These are phyloP conservation scores for Pseudoneurospora amorphoporcata DNA, from an alignment of 495 filamentous ascomycete species.

Conservation along the genomic window DNA sequence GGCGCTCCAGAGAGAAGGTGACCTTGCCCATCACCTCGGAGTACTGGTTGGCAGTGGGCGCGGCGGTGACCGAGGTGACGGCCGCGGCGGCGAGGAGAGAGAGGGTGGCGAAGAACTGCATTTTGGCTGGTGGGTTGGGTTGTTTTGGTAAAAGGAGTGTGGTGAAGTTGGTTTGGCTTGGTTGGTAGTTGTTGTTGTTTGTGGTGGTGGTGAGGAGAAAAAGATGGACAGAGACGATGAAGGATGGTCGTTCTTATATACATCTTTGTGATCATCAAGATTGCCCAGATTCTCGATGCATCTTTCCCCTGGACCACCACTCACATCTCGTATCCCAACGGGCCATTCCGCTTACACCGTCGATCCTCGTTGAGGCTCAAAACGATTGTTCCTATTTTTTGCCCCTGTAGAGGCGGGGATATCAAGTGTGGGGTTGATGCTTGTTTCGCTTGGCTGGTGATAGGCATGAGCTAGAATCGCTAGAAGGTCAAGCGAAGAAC, in stretches of 20 bases:
- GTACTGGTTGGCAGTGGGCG: slow-evolving; percentile 5
- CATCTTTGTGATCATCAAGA: not conserved
- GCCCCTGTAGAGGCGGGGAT: not conserved
- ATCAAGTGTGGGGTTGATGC: not conserved
- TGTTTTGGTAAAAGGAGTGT: not conserved
- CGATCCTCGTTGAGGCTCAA: not conserved
- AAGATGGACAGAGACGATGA: not conserved
- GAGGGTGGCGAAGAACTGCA: not conserved
- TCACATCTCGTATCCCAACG: not conserved
- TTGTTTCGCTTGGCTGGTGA: not conserved
- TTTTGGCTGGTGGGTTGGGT: not conserved
- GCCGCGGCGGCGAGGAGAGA: not conserved
- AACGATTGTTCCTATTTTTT: not conserved
- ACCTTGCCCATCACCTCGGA: slow-evolving; percentile 30
- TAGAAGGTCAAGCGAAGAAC: not conserved
- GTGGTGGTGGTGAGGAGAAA: not conserved
- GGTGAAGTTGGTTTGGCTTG: not conserved
- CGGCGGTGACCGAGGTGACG: not conserved
- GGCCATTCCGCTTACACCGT: not conserved
- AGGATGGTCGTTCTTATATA: not conserved
- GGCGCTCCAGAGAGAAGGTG: slow-evolving; percentile 63
- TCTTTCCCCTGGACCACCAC: not conserved
- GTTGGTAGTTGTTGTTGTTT: not conserved
- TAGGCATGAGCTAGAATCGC: not conserved
- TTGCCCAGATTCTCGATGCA: not conserved